phyloP scores from a whole-genome alignment of 2,329 filamentous ascomycete species.

The Fusarium caatingaense region DNA sequence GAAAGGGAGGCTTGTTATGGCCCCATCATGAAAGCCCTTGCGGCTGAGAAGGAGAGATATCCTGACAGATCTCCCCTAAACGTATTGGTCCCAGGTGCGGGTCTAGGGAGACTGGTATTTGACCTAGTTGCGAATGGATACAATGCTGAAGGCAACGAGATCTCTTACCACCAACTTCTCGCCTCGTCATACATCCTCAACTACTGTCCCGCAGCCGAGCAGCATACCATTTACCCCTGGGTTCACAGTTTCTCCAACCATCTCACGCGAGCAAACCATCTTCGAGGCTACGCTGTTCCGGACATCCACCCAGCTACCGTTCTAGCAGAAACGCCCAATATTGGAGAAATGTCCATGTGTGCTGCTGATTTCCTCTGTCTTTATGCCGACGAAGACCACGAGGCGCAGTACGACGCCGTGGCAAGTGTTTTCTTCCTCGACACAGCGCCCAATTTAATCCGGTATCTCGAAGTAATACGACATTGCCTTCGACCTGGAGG shows the following conservation, averaged over 20 bases:
- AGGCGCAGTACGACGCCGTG: constrained; percentile 79
- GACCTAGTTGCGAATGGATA: constrained; percentile 82
- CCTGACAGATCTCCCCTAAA: constrained; percentile 59
- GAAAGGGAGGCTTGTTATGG: constrained; percentile 84
- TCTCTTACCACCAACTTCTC: constrained; percentile 96
- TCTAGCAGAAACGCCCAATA: constrained; percentile 54
- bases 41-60: constrained; percentile 55
- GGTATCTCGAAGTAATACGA: constrained; percentile 85
- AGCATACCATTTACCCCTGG: constrained; percentile 86
- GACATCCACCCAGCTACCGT: constrained; percentile 78
- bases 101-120: constrained; percentile 88
- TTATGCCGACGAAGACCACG: constrained; percentile 74
- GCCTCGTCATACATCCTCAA: constrained; percentile 84
- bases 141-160: constrained; percentile 88
- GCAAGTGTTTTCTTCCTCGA: constrained; percentile 96
- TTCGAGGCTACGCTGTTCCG: constrained; percentile 78
- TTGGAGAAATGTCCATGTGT: constrained; percentile 88
- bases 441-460: constrained; percentile 91
- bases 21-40: constrained; percentile 76
- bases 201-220: constrained; percentile 66
- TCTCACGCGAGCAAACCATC: constrained; percentile 75
- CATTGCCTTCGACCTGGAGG: constrained; percentile 83
- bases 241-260: constrained; percentile 91
- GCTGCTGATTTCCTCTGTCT: constrained; percentile 92
- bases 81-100: constrained; percentile 89